These are phyloP conservation scores for Cyberlindnera amylophila DNA, from an alignment of 805 yeast species.

Conservation along the genomic window DNA sequence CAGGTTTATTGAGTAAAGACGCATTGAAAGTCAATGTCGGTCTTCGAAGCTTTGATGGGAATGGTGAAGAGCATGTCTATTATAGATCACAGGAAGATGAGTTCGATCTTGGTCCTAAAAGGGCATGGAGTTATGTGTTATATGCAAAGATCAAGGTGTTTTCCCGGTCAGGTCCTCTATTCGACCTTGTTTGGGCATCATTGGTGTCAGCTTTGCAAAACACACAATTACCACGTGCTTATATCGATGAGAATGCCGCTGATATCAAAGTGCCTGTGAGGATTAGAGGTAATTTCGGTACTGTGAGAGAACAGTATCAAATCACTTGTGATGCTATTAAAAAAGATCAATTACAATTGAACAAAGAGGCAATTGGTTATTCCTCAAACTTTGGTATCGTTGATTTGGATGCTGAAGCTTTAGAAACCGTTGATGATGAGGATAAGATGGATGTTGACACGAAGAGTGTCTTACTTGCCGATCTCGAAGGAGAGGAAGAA, in stretches of 20 bases:
- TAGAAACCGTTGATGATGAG: constrained; percentile 27
- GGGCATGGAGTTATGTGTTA: constrained; percentile 53
- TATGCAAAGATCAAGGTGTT: constrained; percentile 74
- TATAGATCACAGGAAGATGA: constrained; percentile 47
- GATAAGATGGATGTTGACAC: constrained; percentile 33
- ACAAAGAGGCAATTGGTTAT: constrained; percentile 36
- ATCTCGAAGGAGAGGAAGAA: constrained; percentile 83
- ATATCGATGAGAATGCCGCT: constrained; percentile 57
- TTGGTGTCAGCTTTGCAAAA: constrained; percentile 57
- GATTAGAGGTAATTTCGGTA: constrained; percentile 47
- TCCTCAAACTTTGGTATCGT: constrained; percentile 59
- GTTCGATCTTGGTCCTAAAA: constrained; percentile 32
- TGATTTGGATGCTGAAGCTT: constrained; percentile 36
- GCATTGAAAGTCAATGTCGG: constrained; percentile 57
- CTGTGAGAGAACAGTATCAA: constrained; percentile 44
- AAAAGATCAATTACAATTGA: constrained; percentile 37
- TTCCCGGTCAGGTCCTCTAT: constrained; percentile 77
- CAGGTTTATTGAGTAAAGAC: constrained; percentile 46
- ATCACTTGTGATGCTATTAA: constrained; percentile 52
- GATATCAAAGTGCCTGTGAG: constrained; percentile 49
- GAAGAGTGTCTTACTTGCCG: constrained; percentile 53
- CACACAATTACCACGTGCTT: constrained; percentile 63
- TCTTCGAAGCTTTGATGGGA: constrained; percentile 45
- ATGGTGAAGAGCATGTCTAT: constrained; percentile 44
- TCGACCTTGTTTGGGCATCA: constrained; percentile 72